Evolutionary conservation across 1,139 yeast species (phyloP), one percentile per base, ranked within the genome.

Genomic region (Debaryomyces subglobosus): DNA sequence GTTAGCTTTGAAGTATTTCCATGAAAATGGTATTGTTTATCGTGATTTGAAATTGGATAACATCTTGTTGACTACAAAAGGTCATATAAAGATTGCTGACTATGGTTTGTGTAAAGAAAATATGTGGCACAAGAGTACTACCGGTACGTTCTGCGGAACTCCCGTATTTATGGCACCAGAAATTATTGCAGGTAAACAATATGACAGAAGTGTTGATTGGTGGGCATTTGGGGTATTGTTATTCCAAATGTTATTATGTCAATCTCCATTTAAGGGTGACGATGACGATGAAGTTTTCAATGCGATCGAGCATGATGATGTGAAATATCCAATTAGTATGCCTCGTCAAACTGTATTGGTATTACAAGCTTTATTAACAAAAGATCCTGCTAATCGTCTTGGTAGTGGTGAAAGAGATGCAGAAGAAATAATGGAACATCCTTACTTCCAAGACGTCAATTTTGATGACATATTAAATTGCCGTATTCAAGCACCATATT

Each of bases 81-180:
- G 99, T n/a, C 99, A 95, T 65, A 89, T 94, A 63, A 94, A 94
- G 71, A 84, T 94, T 60, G 99, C 96, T 21, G 99, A 94, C 69
- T 94, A 91, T 63, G 99, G 99, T 47, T 78, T 94, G 57, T 94
- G 99, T 78, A 94, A 94, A 67, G 98, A 91, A 61, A 87, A 88
- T 48, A 94, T 94, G 98, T 88, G 95, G 88, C 78, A 77, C 61
- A 90, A 90, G n/a, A 82, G 80, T 56, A 89, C 94, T 25, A 95
- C 99, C 0, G 89, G 94, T 9, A 94, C 99, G 0, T 94, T 94
- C 71, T 95, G 99, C 74, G 99, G 99, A 60, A 94, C 99, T 1
- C 99, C 99, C 0, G 99, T 94, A 66, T 90, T 94, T 60, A 94
- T 94, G 97, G 99, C 99, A 1, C 99, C 99, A 0, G 99, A 94